These are phyloP conservation scores for Quercus phellos DNA, from an alignment of 331 rosid species.

Conservation along the genomic window DNA sequence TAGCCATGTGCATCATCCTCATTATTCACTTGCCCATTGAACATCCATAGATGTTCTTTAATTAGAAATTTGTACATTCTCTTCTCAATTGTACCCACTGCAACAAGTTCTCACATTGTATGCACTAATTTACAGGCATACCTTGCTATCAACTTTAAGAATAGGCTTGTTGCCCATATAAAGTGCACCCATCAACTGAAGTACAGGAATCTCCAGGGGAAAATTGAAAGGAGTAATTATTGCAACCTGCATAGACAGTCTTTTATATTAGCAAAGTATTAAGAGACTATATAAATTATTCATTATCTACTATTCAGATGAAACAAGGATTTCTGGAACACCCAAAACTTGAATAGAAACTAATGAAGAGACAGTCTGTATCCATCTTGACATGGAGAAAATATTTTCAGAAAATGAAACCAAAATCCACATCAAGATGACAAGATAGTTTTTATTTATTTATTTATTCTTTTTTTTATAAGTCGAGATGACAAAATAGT, in stretches of 20 bases:
- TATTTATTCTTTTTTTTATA: no score
- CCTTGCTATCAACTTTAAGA: conserved; percentile 97
- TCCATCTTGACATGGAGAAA: conserved; percentile 7
- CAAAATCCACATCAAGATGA: conserved; percentile 10
- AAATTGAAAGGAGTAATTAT: conserved; percentile 91
- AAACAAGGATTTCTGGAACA: background rate
- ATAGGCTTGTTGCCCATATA: conserved; percentile 97
- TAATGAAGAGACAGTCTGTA: background rate
- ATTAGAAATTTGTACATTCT: background rate
- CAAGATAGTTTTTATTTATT: background rate
- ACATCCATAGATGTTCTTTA: background rate
- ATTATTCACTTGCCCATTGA: background rate
- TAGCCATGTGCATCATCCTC: background rate
- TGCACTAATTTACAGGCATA: conserved; percentile 13
- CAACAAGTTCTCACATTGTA: background rate
- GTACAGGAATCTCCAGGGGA: conserved; percentile 92
- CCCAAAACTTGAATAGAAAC: conserved; percentile 1
- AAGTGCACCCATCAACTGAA: conserved; percentile 97
- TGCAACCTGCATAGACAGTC: conserved; percentile 63
- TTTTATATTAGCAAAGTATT: conserved; percentile 3
- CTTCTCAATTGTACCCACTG: background rate
- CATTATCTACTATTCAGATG: background rate
- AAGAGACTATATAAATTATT: background rate
- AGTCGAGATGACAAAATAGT: background rate
- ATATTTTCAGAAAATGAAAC: conserved; percentile 13